These are phyloP conservation scores for Metschnikowia cubensis DNA, from an alignment of 805 yeast species.

Conservation along the genomic window DNA sequence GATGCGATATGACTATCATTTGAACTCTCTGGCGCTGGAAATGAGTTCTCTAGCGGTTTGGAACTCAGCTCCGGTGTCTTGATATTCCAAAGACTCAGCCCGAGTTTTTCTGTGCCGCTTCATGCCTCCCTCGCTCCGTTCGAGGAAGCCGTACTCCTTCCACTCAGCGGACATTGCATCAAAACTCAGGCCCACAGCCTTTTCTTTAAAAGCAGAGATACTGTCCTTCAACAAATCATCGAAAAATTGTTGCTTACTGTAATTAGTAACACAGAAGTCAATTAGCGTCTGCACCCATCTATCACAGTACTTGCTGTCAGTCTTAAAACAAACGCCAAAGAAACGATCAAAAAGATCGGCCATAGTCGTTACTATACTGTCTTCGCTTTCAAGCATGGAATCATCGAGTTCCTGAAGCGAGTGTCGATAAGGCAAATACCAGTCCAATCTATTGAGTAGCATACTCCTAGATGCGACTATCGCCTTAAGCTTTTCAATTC, in stretches of 20 bases:
- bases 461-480: constrained; percentile 13
- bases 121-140: background rate
- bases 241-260: constrained; percentile 1
- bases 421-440: constrained; percentile 11
- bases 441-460: constrained; percentile 8
- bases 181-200: constrained; percentile 1
- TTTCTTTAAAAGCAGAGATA: constrained; percentile 5
- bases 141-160: background rate
- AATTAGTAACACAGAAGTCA: constrained; percentile 4
- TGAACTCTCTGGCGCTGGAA: background rate
- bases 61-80: background rate
- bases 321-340: constrained; percentile 12
- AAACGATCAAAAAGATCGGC: constrained; percentile 15
- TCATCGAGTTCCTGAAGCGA: constrained; percentile 7
- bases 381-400: constrained; percentile 3
- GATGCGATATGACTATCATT: background rate
- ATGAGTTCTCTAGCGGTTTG: background rate
- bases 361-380: constrained; percentile 4
- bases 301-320: constrained; percentile 12
- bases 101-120: background rate
- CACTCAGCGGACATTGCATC: background rate
- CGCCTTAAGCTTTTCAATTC: constrained; percentile 12
- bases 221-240: constrained; percentile 6
- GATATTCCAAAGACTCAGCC: background rate
- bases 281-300: constrained; percentile 10